A percentile compares a stretch with the other conserved stretches of the same genome.
Conservation (phyloP, 2,329 filamentous ascomycete genomes). For the Metarhizium album region DNA sequence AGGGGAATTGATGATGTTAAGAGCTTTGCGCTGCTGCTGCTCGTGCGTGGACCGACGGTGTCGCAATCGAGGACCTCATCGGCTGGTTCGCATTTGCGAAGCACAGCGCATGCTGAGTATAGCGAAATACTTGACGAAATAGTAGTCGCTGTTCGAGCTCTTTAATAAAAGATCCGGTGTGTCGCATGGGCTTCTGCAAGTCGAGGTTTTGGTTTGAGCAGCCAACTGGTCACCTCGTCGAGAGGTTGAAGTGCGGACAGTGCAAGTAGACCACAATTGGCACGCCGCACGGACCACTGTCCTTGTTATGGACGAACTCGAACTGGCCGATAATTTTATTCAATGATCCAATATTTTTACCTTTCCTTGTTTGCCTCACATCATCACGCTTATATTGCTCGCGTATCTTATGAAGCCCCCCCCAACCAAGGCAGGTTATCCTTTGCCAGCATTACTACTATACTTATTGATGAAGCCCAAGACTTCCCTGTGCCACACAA, state of each 20-base stretch:
- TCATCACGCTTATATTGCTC: no score
- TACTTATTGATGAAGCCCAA: slow-evolving; percentile 65
- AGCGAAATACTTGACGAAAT: neutral
- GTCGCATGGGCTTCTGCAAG: neutral
- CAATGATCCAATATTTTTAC: neutral
- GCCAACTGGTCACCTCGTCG: neutral
- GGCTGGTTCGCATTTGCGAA: slow-evolving; percentile 12
- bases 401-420: neutral
- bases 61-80: slow-evolving; percentile 22
- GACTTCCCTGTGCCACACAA: slow-evolving; percentile 84
- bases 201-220: neutral
- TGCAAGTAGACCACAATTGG: neutral
- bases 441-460: slow-evolving; percentile 29
- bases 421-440: neutral
- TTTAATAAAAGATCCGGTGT: neutral
- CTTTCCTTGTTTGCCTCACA: neutral
- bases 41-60: slow-evolving; percentile 15
- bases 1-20: neutral
- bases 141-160: neutral
- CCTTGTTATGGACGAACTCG: neutral
- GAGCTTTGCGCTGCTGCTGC: slow-evolving; percentile 2
- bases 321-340: neutral
- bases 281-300: neutral
- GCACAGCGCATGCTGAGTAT: slow-evolving; percentile 18
- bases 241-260: neutral